Percentiles rank a stretch among this genome's conserved stretches.
Evolutionary conservation across 1,139 yeast genomes (phyloP).

Genomic region (Lizanozyma gosingica): DNA sequence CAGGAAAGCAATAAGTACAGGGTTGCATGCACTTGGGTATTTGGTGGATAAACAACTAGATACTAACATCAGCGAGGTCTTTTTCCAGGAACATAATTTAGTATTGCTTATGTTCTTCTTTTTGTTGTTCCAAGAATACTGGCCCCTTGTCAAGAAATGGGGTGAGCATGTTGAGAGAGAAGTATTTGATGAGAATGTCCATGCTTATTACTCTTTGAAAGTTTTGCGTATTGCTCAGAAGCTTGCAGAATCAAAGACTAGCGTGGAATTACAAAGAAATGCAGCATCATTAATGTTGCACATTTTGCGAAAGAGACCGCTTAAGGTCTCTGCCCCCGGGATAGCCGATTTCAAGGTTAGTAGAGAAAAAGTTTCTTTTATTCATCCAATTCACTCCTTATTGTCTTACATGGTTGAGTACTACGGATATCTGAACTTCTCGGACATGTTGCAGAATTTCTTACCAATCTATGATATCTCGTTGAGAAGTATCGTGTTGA

Average conservation of each 20-base stretch:
- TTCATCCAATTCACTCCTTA: conserved; percentile 52
- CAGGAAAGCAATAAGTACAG: conserved; percentile 22
- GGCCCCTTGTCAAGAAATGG: conserved; percentile 45
- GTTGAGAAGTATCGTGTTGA: conserved; percentile 52
- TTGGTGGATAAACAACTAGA: conserved; percentile 30
- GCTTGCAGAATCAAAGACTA: background rate
- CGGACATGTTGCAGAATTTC: conserved; percentile 15
- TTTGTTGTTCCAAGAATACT: conserved; percentile 48
- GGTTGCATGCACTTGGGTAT: conserved; percentile 34
- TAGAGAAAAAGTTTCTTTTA: conserved; percentile 40
- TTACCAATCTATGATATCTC: conserved; percentile 45
- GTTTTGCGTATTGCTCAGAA: conserved; percentile 33
- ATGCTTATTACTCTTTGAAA: conserved; percentile 38
- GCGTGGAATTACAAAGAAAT: conserved; percentile 4
- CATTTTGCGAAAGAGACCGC: conserved; percentile 5
- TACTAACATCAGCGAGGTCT: conserved; percentile 10
- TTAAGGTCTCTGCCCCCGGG: conserved; percentile 22
- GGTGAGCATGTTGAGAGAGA: conserved; percentile 67
- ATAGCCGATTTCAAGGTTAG: conserved; percentile 38
- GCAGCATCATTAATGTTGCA: conserved; percentile 8
- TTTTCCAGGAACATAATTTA: conserved; percentile 22
- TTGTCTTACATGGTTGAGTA: conserved; percentile 33
- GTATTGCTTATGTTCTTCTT: conserved; percentile 31
- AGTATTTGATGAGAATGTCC: conserved; percentile 38
- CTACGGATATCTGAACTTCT: conserved; percentile 12